phyloP scores from a whole-genome alignment of 352 stramenopile genomes.

The Globisporangium echinulatum region DNA sequence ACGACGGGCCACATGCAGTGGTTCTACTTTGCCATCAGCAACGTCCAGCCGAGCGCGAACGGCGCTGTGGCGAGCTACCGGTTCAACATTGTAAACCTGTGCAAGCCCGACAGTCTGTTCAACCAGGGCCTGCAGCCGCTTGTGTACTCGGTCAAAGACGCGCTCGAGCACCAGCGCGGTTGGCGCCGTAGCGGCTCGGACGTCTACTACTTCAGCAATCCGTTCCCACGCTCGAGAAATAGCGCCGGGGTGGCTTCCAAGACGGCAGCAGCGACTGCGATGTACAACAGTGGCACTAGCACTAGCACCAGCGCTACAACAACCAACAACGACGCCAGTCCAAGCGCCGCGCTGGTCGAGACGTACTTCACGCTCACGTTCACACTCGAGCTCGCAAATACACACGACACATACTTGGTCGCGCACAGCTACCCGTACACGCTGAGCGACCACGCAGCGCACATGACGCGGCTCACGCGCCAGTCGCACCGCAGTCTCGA shows the following conservation, averaged over 20 bases:
- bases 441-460: slow-evolving; percentile 62
- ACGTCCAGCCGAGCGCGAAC: slow-evolving; percentile 24
- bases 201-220: slow-evolving; percentile 87
- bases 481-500: slow-evolving; percentile 1
- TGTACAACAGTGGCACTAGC: not conserved
- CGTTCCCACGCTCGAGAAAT: slow-evolving; percentile 26
- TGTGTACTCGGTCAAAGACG: slow-evolving; percentile 79
- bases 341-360: not conserved
- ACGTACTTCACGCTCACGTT: slow-evolving; percentile 88
- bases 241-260: not conserved
- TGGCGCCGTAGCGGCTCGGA: slow-evolving; percentile 73
- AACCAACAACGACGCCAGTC: not conserved
- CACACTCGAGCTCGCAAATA: slow-evolving; percentile 71
- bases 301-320: not conserved
- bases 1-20: slow-evolving; percentile 85
- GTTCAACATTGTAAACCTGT: slow-evolving; percentile 93
- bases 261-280: too few species aligned
- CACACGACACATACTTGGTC: slow-evolving; percentile 82
- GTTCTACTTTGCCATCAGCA: slow-evolving; percentile 93
- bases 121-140: slow-evolving; percentile 89
- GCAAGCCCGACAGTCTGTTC: slow-evolving; percentile 90
- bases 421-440: slow-evolving; percentile 93
- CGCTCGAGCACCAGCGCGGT: slow-evolving; percentile 35
- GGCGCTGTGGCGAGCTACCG: slow-evolving; percentile 34
- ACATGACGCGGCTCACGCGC: slow-evolving; percentile 41